Evolutionary conservation across 768 basidiomycete genomes (phyloP).

Genomic region (Boletus rubropictus): DNA sequence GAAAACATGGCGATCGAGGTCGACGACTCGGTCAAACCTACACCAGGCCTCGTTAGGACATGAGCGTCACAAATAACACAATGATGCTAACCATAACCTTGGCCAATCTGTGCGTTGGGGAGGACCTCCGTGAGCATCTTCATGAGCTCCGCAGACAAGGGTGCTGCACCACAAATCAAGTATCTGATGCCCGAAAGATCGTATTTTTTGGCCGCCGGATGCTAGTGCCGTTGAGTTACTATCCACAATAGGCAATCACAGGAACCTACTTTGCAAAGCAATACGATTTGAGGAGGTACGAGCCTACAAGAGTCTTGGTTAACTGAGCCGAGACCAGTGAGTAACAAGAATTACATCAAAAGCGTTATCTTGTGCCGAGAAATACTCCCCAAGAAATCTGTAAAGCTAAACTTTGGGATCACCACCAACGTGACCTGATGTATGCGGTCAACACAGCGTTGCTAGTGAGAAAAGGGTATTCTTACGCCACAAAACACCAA

Average conservation of each 20-base stretch:
- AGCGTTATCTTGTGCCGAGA: conserved; percentile 51
- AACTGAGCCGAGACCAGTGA: not conserved
- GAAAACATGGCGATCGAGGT: conserved; percentile 49
- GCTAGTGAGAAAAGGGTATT: not conserved
- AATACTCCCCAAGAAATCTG: conserved; percentile 57
- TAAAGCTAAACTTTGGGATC: conserved; percentile 57
- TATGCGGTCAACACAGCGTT: conserved; percentile 4
- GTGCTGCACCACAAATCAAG: conserved; percentile 57
- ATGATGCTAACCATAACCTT: conserved; percentile 48
- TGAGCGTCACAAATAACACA: not conserved
- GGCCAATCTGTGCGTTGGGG: conserved; percentile 58
- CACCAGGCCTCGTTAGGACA: not conserved
- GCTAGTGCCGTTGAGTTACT: conserved; percentile 29
- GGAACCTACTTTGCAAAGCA: conserved; percentile 58
- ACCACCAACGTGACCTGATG: conserved; percentile 51
- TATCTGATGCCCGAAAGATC: conserved; percentile 50
- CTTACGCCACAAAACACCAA: conserved; percentile 49
- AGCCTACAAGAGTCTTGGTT: conserved; percentile 33
- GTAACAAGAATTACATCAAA: conserved; percentile 37
- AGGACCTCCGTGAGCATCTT: conserved; percentile 39
- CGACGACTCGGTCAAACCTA: conserved; percentile 64
- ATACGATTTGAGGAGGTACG: conserved; percentile 61
- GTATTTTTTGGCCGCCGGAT: conserved; percentile 44
- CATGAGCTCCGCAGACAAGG: conserved; percentile 54
- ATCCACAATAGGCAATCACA: not conserved